phyloP scores from a whole-genome alignment of 495 filamentous ascomycete species.

The Polyplosphaeria fusca region DNA sequence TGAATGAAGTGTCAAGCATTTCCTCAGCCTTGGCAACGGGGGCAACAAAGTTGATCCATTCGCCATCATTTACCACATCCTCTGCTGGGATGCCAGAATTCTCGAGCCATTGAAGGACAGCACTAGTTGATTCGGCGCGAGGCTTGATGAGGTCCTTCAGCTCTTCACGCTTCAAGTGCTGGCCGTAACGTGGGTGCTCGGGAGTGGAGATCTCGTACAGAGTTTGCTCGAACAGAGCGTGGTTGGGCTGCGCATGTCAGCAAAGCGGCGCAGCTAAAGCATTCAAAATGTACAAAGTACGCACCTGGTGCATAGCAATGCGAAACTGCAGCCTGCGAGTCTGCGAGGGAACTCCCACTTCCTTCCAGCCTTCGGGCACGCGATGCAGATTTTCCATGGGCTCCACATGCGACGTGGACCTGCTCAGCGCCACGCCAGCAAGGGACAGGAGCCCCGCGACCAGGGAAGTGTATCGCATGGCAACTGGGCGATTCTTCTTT shows the following conservation, averaged over 20 bases:
- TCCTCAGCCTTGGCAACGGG: slow-evolving; percentile 36
- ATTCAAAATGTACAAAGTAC: not conserved
- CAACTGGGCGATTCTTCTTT: not conserved
- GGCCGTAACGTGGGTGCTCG: slow-evolving; percentile 57
- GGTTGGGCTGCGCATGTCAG: slow-evolving; percentile 45
- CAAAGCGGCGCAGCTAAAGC: not conserved
- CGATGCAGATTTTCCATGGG: slow-evolving; percentile 20
- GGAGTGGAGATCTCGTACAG: slow-evolving; percentile 64
- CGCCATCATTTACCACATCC: slow-evolving; percentile 36
- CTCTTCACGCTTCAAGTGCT: slow-evolving; percentile 58
- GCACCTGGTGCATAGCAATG: slow-evolving; percentile 38
- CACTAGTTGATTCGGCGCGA: slow-evolving; percentile 19
- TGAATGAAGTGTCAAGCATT: slow-evolving; percentile 40
- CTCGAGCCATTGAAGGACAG: slow-evolving; percentile 37
- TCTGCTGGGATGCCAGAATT: slow-evolving; percentile 27
- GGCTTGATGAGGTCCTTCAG: slow-evolving; percentile 38
- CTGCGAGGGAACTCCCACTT: slow-evolving; percentile 31
- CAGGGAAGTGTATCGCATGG: slow-evolving; percentile 18
- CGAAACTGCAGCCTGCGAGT: slow-evolving; percentile 33
- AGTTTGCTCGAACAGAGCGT: slow-evolving; percentile 55
- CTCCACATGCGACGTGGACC: slow-evolving; percentile 16
- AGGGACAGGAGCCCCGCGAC: slow-evolving; percentile 33
- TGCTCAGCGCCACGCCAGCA: slow-evolving; percentile 14
- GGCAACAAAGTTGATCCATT: slow-evolving; percentile 41
- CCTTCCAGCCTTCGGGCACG: slow-evolving; percentile 40